phyloP scores from a whole-genome alignment of 164 flowering plant genomes.

The Echeveria elegans region DNA sequence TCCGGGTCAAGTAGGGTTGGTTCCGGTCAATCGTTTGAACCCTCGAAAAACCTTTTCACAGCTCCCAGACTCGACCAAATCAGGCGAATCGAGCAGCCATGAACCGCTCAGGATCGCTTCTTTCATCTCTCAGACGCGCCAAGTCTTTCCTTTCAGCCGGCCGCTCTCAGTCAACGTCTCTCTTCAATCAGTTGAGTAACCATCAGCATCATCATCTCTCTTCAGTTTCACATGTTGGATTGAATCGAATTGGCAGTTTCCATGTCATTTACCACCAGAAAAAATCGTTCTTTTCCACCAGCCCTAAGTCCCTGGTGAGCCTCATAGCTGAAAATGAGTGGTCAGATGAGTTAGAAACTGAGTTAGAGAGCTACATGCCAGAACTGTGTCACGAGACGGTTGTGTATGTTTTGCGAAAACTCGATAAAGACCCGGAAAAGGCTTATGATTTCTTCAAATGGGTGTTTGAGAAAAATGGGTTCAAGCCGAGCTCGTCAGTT shows the following conservation, averaged over 20 bases:
- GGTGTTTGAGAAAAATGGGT: conserved; percentile 36
- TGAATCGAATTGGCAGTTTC: conserved; percentile 11
- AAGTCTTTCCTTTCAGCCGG: conserved; percentile 26
- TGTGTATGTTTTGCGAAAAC: conserved; percentile 52
- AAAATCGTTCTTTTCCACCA: conserved; percentile 33
- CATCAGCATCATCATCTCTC: background rate
- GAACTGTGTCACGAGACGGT: conserved; percentile 46
- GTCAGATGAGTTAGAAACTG: conserved; percentile 39
- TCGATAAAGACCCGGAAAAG: conserved; percentile 41
- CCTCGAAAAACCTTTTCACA: no score
- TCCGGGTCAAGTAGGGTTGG: no score
- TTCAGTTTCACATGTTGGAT: conserved; percentile 1
- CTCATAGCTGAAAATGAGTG: conserved; percentile 38
- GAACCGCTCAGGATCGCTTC: conserved; percentile 34
- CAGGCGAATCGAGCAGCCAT: no score
- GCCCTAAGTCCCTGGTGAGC: conserved; percentile 29
- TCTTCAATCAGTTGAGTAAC: conserved; percentile 1
- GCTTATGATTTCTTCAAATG: conserved; percentile 49
- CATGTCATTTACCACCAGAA: conserved; percentile 16
- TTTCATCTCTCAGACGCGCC: conserved; percentile 25
- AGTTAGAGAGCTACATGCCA: conserved; percentile 22
- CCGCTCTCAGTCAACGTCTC: conserved; percentile 15
- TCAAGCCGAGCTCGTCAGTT: conserved; percentile 36
- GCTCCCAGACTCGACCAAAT: no score
- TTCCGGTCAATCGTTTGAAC: no score